These are phyloP conservation scores for Xylaria cubensis DNA, from an alignment of 495 filamentous ascomycete species.

Conservation along the genomic window DNA sequence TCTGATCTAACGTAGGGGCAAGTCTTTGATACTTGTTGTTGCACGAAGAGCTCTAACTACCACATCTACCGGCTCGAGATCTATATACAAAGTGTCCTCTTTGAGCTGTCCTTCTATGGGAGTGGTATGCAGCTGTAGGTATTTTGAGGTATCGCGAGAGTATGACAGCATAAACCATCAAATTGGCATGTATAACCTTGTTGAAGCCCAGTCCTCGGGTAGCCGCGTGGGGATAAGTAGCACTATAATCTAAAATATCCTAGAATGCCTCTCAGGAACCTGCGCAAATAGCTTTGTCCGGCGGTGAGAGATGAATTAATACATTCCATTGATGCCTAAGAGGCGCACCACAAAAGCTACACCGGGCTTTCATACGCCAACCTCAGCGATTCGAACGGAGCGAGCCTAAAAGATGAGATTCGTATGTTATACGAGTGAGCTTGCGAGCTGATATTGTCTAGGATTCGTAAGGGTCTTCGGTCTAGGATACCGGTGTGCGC, in stretches of 20 bases:
- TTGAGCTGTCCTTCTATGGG: too few relatives aligned
- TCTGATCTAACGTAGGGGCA: too few relatives aligned
- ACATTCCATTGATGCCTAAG: slow-evolving; percentile 16
- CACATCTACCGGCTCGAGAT: too few relatives aligned
- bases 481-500: background rate
- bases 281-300: background rate
- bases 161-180: background rate
- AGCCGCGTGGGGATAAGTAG: slow-evolving; percentile 6
- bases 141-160: too few relatives aligned
- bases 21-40: too few relatives aligned
- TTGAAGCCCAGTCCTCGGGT: slow-evolving; percentile 1
- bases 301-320: background rate
- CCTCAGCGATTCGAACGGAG: background rate
- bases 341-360: background rate
- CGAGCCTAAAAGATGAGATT: background rate
- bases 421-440: background rate
- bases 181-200: background rate
- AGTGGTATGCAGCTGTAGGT: too few relatives aligned
- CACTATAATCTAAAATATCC: background rate
- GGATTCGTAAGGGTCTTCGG: background rate
- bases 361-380: background rate
- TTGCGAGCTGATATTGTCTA: background rate
- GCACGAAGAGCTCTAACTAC: too few relatives aligned
- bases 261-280: background rate
- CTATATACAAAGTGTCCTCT: too few relatives aligned